These are phyloP conservation scores for Rutstroemia sp. DNA, from an alignment of 2,329 filamentous ascomycete genomes.

Conservation along the genomic window DNA sequence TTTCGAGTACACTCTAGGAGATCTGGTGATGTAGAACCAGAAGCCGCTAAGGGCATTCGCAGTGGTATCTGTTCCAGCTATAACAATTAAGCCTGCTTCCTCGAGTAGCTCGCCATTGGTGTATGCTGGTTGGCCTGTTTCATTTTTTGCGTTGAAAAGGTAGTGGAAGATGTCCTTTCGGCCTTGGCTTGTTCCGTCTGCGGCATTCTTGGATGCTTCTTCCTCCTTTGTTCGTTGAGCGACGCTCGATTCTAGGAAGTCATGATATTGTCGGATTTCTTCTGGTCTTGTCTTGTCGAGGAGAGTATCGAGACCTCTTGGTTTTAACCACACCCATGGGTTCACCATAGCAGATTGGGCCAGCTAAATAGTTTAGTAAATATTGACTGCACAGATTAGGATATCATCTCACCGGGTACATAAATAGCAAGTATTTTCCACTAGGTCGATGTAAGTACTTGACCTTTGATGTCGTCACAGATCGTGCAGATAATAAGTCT, in stretches of 20 bases:
- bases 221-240: background rate
- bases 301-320: background rate
- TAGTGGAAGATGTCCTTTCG: background rate
- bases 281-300: background rate
- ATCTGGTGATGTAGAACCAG: background rate
- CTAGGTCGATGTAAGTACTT: background rate
- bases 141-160: conserved; percentile 93
- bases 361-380: background rate
- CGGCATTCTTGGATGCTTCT: background rate
- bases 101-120: background rate
- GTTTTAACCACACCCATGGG: background rate
- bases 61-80: background rate
- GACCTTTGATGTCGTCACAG: background rate
- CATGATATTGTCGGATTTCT: background rate
- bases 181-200: background rate
- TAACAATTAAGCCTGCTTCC: background rate
- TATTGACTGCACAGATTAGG: background rate
- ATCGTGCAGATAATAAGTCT: background rate
- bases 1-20: background rate
- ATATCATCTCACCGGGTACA: background rate
- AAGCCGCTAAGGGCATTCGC: background rate
- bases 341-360: background rate
- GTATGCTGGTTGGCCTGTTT: conserved; percentile 74
- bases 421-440: background rate
- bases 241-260: background rate